Percentiles rank a stretch among this genome's conserved stretches.
phyloP scores from a whole-genome alignment of 257 asterid genomes.

The Nicotiana sylvestris region DNA sequence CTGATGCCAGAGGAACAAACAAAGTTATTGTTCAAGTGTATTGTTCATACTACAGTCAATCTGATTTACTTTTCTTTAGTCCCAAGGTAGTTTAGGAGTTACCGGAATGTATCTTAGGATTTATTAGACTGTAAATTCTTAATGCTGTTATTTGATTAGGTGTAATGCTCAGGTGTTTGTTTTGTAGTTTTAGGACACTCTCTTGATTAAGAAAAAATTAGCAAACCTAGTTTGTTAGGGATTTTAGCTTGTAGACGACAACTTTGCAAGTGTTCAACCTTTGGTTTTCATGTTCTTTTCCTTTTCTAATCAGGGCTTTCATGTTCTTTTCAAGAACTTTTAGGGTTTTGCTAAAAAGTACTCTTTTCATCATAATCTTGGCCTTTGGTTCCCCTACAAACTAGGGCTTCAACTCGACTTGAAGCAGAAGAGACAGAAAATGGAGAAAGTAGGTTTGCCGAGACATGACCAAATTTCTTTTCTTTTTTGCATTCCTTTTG shows the following conservation, averaged over 20 bases:
- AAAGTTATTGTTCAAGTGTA: background rate
- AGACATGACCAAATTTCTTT: background rate
- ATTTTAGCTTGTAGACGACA: background rate
- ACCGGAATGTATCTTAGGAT: background rate
- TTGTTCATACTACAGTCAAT: background rate
- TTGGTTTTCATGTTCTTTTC: background rate
- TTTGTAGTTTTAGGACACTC: background rate
- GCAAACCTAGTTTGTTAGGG: background rate
- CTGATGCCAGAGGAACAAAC: background rate
- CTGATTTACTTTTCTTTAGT: background rate
- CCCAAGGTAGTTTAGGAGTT: background rate
- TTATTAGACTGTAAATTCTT: background rate
- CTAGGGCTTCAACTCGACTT: background rate
- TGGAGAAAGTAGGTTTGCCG: background rate
- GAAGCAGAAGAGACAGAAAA: background rate
- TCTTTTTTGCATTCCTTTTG: background rate
- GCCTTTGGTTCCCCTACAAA: background rate
- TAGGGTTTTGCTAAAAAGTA: background rate
- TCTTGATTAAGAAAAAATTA: background rate
- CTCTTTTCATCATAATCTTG: background rate
- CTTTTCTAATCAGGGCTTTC: background rate
- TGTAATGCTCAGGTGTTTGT: background rate
- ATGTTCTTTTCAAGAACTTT: background rate
- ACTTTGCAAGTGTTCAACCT: background rate
- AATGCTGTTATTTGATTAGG: background rate